These are phyloP conservation scores for Alternaria angustiovoidea DNA, from an alignment of 2,329 filamentous ascomycete species.

Conservation along the genomic window DNA sequence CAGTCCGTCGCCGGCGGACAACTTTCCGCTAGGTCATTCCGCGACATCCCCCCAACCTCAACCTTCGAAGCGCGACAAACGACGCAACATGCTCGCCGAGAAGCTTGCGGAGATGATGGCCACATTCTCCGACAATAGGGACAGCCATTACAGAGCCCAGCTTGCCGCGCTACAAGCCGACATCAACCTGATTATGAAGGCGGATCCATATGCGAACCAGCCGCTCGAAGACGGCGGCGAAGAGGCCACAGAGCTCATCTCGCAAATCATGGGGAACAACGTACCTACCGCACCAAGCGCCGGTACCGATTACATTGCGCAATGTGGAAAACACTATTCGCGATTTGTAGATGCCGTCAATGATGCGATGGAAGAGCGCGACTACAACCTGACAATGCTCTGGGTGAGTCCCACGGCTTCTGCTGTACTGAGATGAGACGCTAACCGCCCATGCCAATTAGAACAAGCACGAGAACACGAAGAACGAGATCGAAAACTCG, in stretches of 20 bases:
- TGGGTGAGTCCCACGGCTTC: slow-evolving; percentile 66
- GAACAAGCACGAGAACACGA: slow-evolving; percentile 65
- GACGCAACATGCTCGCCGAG: slow-evolving; percentile 82
- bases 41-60: slow-evolving; percentile 57
- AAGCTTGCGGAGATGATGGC: slow-evolving; percentile 78
- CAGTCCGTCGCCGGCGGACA: slow-evolving; percentile 49
- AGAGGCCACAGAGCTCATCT: slow-evolving; percentile 69
- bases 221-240: slow-evolving; percentile 72
- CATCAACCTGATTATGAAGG: slow-evolving; percentile 83
- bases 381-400: slow-evolving; percentile 81
- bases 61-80: slow-evolving; percentile 87
- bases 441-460: slow-evolving; percentile 42
- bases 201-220: slow-evolving; percentile 78
- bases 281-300: slow-evolving; percentile 57
- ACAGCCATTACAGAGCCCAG: slow-evolving; percentile 86
- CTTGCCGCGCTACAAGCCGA: slow-evolving; percentile 91
- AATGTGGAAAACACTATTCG: slow-evolving; percentile 81
- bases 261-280: slow-evolving; percentile 53
- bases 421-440: neutral
- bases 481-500: slow-evolving; percentile 64
- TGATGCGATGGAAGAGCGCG: slow-evolving; percentile 84
- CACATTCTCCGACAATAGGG: slow-evolving; percentile 80
- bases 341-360: slow-evolving; percentile 88
- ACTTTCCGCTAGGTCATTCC: slow-evolving; percentile 47
- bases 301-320: slow-evolving; percentile 71